Conservation (phyloP, 2,329 filamentous ascomycete species). For the Aureobasidium leucospermi region DNA sequence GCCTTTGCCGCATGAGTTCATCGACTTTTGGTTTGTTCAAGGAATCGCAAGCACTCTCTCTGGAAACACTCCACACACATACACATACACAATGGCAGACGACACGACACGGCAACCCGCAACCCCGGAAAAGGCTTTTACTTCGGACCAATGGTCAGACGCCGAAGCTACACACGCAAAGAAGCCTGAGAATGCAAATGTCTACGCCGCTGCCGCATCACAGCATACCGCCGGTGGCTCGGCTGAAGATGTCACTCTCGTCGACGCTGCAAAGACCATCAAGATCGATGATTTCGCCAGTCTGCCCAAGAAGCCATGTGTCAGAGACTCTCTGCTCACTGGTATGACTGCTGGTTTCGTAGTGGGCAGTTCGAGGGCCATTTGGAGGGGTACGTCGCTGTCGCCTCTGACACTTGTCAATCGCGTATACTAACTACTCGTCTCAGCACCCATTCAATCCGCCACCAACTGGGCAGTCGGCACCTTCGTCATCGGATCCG, state of each 20-base stretch:
- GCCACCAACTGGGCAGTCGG: conserved; percentile 83
- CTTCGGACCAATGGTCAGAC: conserved; percentile 28
- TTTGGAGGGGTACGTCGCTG: conserved; percentile 60
- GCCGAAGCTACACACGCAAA: conserved; percentile 20
- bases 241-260: conserved; percentile 44
- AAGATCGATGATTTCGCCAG: conserved; percentile 61
- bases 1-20: conserved; percentile 10
- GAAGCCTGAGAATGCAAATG: conserved; percentile 43
- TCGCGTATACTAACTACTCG: conserved; percentile 17
- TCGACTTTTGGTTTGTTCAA: neutral
- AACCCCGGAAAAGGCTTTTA: conserved; percentile 24
- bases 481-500: conserved; percentile 61
- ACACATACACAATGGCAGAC: conserved; percentile 35
- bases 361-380: conserved; percentile 63
- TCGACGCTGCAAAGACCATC: conserved; percentile 60
- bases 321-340: conserved; percentile 71
- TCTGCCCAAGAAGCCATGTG: conserved; percentile 74
- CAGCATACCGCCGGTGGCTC: conserved; percentile 57
- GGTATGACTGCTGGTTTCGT: conserved; percentile 76
- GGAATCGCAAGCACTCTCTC: neutral
- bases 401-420: neutral
- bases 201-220: conserved; percentile 46
- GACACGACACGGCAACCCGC: conserved; percentile 32
- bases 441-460: conserved; percentile 51
- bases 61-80: neutral